Conservation (phyloP, 257 asterid species). For the Solanum ossicruentum region DNA sequence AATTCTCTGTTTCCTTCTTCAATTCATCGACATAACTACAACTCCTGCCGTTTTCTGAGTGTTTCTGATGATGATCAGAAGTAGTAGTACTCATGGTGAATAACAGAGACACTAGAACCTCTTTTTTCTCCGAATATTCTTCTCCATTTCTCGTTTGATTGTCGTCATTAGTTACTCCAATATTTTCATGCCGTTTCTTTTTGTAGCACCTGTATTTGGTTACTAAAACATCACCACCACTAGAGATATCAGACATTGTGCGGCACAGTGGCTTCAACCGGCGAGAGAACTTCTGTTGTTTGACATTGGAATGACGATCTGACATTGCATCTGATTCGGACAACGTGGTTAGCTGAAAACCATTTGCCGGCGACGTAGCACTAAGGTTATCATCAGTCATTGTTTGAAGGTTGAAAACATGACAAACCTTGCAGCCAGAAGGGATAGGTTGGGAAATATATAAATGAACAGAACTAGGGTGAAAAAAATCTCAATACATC, state of each 20-base stretch:
- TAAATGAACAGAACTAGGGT: not conserved
- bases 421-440: not conserved
- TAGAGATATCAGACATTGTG: not conserved
- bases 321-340: not conserved
- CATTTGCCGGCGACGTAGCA: not conserved
- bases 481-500: too few relatives aligned
- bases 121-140: not conserved
- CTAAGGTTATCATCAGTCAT: not conserved
- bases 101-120: not conserved
- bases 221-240: not conserved
- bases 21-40: not conserved
- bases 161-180: not conserved
- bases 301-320: not conserved
- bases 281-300: not conserved
- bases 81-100: not conserved
- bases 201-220: not conserved
- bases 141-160: not conserved
- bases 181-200: not conserved
- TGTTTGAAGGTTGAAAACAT: not conserved
- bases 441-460: not conserved
- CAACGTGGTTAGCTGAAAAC: not conserved
- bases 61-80: not conserved
- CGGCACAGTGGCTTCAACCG: not conserved
- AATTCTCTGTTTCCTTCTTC: not conserved
- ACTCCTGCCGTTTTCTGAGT: not conserved